These are phyloP conservation scores for Phyllostachys edulis DNA, from an alignment of 176 grass and related monocot genomes.

Conservation along the genomic window DNA sequence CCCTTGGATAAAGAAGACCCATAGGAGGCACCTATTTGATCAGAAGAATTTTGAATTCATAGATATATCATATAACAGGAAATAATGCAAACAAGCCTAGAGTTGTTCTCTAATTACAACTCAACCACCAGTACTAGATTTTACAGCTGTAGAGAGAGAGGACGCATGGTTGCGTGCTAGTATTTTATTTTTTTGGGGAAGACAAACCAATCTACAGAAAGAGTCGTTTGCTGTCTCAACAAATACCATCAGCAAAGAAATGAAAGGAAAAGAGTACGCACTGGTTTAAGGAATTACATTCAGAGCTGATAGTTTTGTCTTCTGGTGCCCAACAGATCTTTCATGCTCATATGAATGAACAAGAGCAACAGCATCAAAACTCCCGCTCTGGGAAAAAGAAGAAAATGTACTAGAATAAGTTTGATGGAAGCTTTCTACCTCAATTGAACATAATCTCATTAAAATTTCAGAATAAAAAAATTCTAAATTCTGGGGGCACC, in stretches of 20 bases:
- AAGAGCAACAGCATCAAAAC: conserved; percentile 66
- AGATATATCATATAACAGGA: background rate
- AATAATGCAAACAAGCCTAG: background rate
- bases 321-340: conserved; percentile 66
- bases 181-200: background rate
- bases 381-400: conserved; percentile 61
- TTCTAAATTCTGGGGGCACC: background rate
- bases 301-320: conserved; percentile 74
- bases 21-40: conserved; percentile 84
- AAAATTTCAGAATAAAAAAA: background rate
- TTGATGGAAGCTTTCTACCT: background rate
- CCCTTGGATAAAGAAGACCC: conserved; percentile 89
- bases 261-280: background rate
- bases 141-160: background rate
- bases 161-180: background rate
- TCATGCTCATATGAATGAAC: conserved; percentile 95
- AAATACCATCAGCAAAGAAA: background rate
- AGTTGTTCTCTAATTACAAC: background rate
- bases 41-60: conserved; percentile 19
- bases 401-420: conserved; percentile 19
- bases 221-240: background rate
- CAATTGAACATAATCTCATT: background rate
- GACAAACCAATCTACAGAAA: background rate
- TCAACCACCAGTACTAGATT: background rate
- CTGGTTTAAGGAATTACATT: conserved; percentile 55